Evolutionary conservation across 2,329 filamentous ascomycete species (phyloP).

Genomic region (Botryotinia globosa): DNA sequence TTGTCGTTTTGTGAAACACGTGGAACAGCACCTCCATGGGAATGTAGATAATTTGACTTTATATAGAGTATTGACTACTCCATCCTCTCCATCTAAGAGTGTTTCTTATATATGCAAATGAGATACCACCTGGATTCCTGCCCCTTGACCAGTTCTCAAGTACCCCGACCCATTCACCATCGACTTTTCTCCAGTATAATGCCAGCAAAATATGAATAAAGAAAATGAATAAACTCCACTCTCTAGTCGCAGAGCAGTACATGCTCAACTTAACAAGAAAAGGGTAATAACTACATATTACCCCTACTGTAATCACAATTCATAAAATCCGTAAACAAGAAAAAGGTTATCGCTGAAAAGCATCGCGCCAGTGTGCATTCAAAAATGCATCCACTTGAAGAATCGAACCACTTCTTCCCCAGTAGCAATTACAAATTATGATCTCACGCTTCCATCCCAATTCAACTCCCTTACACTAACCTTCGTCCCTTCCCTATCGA

Average conservation of each 20-base stretch:
- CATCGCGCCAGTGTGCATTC: conserved; percentile 10
- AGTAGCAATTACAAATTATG: background rate
- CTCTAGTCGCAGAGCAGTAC: background rate
- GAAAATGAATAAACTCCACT: conserved; percentile 8
- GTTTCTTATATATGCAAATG: background rate
- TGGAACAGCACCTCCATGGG: background rate
- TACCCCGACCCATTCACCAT: background rate
- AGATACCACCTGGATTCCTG: background rate
- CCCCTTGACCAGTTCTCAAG: background rate
- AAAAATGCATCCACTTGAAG: conserved; percentile 14
- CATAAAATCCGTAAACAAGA: conserved; percentile 19
- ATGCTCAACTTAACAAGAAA: background rate
- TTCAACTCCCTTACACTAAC: conserved; percentile 17
- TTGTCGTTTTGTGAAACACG: background rate
- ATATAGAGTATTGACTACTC: background rate
- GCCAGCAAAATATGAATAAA: conserved; percentile 11
- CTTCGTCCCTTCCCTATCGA: conserved; percentile 6
- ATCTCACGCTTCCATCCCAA: conserved; percentile 20
- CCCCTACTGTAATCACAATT: conserved; percentile 13
- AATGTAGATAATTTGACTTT: background rate
- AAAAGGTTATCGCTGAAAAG: conserved; percentile 15
- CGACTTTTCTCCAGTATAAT: background rate
- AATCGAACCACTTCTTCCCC: background rate
- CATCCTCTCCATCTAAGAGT: conserved; percentile 1
- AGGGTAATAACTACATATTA: background rate